Conservation (phyloP, 139 green algal species). For the Zygnema cylindricum region DNA sequence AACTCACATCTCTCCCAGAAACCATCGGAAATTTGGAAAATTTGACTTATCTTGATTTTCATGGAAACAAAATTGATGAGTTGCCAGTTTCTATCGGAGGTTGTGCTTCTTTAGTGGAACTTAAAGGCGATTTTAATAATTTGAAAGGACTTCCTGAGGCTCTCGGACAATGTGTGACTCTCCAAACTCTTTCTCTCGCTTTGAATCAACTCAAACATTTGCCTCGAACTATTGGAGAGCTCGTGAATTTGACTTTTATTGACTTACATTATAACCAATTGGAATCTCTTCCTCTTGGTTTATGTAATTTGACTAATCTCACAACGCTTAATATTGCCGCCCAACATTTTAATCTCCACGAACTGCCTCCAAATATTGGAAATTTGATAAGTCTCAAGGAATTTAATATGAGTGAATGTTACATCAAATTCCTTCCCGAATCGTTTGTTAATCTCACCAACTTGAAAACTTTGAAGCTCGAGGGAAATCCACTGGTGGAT, state of each 20-base stretch:
- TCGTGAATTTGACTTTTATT: slow-evolving; percentile 46
- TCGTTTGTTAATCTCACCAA: slow-evolving; percentile 51
- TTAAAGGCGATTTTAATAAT: slow-evolving; percentile 34
- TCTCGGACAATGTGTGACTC: slow-evolving; percentile 20
- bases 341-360: slow-evolving; percentile 38
- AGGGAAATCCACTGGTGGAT: slow-evolving; percentile 40
- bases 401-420: slow-evolving; percentile 47
- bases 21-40: slow-evolving; percentile 38
- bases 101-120: slow-evolving; percentile 49
- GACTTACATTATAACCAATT: slow-evolving; percentile 47
- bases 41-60: slow-evolving; percentile 34
- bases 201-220: slow-evolving; percentile 44
- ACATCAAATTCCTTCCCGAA: slow-evolving; percentile 22
- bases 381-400: slow-evolving; percentile 42
- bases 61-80: slow-evolving; percentile 52
- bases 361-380: slow-evolving; percentile 27
- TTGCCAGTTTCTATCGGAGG: slow-evolving; percentile 32
- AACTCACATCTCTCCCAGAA: slow-evolving; percentile 33
- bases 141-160: slow-evolving; percentile 24
- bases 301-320: slow-evolving; percentile 22
- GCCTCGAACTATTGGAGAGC: slow-evolving; percentile 35
- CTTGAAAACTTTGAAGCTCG: slow-evolving; percentile 37
- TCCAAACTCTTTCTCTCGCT: slow-evolving; percentile 6
- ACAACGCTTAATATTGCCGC: slow-evolving; percentile 11
- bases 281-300: background rate